Evolutionary conservation across 108 stramenopile genomes (phyloP), one percentile per base, ranked within the genome.

Genomic region (Pseudonitzschia multistriata): DNA sequence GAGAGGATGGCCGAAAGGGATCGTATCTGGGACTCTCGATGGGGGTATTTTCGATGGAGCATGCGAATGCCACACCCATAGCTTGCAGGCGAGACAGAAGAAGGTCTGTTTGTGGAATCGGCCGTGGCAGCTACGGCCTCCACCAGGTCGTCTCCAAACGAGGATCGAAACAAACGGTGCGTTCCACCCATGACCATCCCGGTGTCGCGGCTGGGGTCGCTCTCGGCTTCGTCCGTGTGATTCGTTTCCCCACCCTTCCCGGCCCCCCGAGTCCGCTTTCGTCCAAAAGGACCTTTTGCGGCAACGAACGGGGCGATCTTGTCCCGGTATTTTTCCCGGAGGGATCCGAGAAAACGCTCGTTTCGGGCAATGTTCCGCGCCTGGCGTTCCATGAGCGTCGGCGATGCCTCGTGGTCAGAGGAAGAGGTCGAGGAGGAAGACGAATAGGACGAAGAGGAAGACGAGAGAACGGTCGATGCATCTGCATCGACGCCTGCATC

Each of bases 1-100:
- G 57, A 59, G 13, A 59, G 34, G 25, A 59, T 10, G 25, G 67
- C 49, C 8, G 36, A n/a, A 25, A 76, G 42, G 19, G 30, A 62
- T 40, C 69, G 62, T 33, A 76, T 76, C 39, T 64, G 75, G 0
- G 15, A 27, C 30, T 70, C 47, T 17, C 75, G 62, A 35, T 65
- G 49, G 5, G 75, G 75, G 59, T 70, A 76, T 17, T 34, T 21
- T n/a, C 57, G 30, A 3, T 28, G 5, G n/a, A 76, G 47, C 0
- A 17, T 22, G 7, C 37, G 48, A 15, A 37, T 59, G 19, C 57
- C 57, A 0, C n/a, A 11, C 2, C 19, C 57, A 33, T 59, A 59
- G 22, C 15, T 52, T 24, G 25, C 50, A 42, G 40, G 40, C 40
- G 13, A 42, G 40, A 42, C 13, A 10, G 40, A 13, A 10, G 40